Evolutionary conservation across 2,329 filamentous ascomycete species (phyloP).

Genomic region (Akanthomyces lecanii): DNA sequence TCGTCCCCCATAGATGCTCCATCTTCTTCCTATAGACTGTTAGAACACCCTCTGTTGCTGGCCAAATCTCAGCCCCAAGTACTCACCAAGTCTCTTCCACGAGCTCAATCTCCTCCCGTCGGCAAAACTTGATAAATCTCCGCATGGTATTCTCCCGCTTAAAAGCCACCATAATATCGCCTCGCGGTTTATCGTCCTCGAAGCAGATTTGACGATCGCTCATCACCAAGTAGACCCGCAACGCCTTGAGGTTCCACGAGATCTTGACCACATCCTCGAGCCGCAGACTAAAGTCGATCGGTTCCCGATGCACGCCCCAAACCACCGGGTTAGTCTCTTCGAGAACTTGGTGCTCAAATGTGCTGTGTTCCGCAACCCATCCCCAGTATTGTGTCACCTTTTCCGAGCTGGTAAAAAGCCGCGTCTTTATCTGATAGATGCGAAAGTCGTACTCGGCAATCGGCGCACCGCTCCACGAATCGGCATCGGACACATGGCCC

Average conservation of each 20-base stretch:
- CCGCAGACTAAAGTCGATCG: conserved; percentile 47
- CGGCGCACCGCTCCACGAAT: conserved; percentile 44
- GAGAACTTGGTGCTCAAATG: conserved; percentile 53
- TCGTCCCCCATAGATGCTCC: conserved; percentile 32
- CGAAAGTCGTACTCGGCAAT: conserved; percentile 48
- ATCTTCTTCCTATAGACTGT: conserved; percentile 32
- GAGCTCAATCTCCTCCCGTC: conserved; percentile 40
- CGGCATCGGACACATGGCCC: conserved; percentile 39
- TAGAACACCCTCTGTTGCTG: conserved; percentile 7
- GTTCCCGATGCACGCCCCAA: conserved; percentile 49
- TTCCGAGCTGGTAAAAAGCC: conserved; percentile 41
- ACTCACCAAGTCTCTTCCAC: conserved; percentile 40
- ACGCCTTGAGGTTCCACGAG: conserved; percentile 38
- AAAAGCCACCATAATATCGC: conserved; percentile 48
- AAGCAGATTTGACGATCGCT: conserved; percentile 26
- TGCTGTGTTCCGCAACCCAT: conserved; percentile 37
- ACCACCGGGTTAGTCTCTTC: conserved; percentile 38
- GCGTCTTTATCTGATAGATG: conserved; percentile 49
- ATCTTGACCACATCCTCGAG: conserved; percentile 45
- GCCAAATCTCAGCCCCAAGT: too few species aligned
- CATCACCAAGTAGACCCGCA: conserved; percentile 41
- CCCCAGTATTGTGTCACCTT: conserved; percentile 54
- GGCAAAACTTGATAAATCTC: conserved; percentile 47
- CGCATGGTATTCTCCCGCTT: conserved; percentile 49
- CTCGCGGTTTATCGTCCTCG: conserved; percentile 34